Percentiles rank a stretch among this genome's conserved stretches.
Conservation (phyloP, 164 flowering plant genomes). For the Annona cherimola region DNA sequence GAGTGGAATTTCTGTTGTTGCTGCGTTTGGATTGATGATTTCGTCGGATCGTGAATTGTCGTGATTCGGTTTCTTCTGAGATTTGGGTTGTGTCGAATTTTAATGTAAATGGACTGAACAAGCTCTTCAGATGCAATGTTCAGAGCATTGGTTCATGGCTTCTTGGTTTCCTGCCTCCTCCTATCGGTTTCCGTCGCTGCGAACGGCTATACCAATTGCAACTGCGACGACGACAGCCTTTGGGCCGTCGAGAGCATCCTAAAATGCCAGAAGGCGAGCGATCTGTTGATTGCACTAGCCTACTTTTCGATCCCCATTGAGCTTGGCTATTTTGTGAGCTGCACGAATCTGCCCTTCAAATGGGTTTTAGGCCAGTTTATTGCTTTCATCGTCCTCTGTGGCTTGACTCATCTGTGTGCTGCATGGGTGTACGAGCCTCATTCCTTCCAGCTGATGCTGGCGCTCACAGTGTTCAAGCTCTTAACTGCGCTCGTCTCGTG, state of each 20-base stretch:
- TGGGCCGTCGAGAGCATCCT: conserved; percentile 71
- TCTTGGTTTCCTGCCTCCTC: conserved; percentile 39
- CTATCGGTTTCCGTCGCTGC: conserved; percentile 36
- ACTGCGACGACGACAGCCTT: conserved; percentile 70
- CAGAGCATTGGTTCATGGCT: conserved; percentile 37
- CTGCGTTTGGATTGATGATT: conserved; percentile 2
- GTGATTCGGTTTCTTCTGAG: conserved; percentile 1
- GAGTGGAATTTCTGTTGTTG: neutral
- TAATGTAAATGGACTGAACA: conserved; percentile 29
- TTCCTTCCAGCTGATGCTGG: conserved; percentile 70
- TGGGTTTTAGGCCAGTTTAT: conserved; percentile 90
- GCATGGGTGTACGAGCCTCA: conserved; percentile 86
- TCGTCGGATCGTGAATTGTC: neutral
- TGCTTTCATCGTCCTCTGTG: conserved; percentile 95
- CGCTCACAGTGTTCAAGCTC: conserved; percentile 77
- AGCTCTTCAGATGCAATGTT: conserved; percentile 48
- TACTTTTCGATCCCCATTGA: conserved; percentile 94
- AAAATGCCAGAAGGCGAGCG: conserved; percentile 78
- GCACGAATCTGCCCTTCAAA: conserved; percentile 90
- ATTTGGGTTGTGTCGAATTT: neutral
- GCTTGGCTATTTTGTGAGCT: conserved; percentile 87
- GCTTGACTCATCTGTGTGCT: conserved; percentile 83
- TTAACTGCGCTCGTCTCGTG: conserved; percentile 93
- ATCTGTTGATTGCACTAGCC: conserved; percentile 88
- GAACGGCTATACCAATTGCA: conserved; percentile 45